phyloP scores from a whole-genome alignment of 2,329 filamentous ascomycete species.

The Trichoderma koningii region DNA sequence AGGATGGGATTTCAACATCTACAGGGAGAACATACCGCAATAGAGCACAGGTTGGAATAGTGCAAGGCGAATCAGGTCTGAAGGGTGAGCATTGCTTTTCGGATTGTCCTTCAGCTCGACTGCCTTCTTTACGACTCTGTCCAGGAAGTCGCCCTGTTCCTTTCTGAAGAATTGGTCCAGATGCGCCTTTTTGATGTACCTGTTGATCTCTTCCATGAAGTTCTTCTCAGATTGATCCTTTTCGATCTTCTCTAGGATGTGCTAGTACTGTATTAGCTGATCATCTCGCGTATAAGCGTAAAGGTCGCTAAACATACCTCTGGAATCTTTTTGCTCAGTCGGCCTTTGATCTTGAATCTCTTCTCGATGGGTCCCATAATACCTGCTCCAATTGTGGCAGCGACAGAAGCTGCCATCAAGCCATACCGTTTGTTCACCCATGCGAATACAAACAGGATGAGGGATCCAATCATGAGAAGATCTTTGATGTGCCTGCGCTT shows the following conservation, averaged over 20 bases:
- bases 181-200: neutral
- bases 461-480: neutral
- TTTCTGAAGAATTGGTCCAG: neutral
- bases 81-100: neutral
- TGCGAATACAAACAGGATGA: neutral
- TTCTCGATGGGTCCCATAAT: too few species aligned
- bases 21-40: neutral
- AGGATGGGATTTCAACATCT: too few species aligned
- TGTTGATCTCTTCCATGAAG: neutral
- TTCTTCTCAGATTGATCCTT: neutral
- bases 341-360: neutral
- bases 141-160: neutral
- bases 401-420: too few species aligned
- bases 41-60: neutral
- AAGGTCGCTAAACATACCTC: neutral
- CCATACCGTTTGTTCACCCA: neutral
- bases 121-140: neutral
- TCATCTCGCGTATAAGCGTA: too few species aligned
- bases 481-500: neutral
- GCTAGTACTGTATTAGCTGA: neutral
- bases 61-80: neutral
- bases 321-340: too few species aligned
- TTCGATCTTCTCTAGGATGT: neutral
- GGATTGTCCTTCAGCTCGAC: neutral
- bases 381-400: too few species aligned